phyloP scores from a whole-genome alignment of 176 grass and related monocot species.

The Panicum miliaceum region DNA sequence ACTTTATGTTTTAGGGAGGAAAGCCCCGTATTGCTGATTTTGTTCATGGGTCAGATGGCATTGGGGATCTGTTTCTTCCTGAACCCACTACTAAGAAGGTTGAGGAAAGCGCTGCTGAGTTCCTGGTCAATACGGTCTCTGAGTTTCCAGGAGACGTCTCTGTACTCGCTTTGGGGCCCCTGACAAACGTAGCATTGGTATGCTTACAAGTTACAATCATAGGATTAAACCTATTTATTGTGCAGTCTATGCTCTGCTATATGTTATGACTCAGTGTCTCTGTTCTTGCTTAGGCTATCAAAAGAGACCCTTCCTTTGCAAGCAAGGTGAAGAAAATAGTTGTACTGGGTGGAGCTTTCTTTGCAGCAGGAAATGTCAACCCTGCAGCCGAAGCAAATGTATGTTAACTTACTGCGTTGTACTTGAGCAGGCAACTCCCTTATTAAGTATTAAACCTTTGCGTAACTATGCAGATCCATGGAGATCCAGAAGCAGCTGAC shows the following conservation, averaged over 20 bases:
- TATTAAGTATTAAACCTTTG: constrained; percentile 16
- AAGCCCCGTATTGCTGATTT: constrained; percentile 67
- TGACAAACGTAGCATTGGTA: constrained; percentile 95
- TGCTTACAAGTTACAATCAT: constrained; percentile 20
- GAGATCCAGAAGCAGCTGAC: constrained; percentile 93
- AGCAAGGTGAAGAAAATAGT: constrained; percentile 90
- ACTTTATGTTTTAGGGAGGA: constrained; percentile 66
- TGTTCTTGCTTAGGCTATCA: constrained; percentile 70
- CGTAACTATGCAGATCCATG: constrained; percentile 67
- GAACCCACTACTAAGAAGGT: constrained; percentile 64
- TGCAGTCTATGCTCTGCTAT: not conserved
- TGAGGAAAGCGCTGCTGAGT: constrained; percentile 76
- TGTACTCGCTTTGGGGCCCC: constrained; percentile 84
- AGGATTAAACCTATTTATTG: not conserved
- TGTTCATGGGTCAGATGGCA: constrained; percentile 91
- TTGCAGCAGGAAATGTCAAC: constrained; percentile 76
- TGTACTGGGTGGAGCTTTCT: constrained; percentile 89
- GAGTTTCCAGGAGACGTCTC: constrained; percentile 78
- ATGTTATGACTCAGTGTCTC: not conserved
- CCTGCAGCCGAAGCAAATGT: constrained; percentile 99
- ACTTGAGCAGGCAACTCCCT: constrained; percentile 7
- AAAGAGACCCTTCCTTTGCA: constrained; percentile 82
- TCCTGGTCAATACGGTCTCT: constrained; percentile 84
- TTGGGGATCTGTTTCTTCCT: constrained; percentile 88
- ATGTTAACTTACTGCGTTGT: not conserved